phyloP scores from a whole-genome alignment of 805 yeast genomes.

The Dipodascus geniculatus region DNA sequence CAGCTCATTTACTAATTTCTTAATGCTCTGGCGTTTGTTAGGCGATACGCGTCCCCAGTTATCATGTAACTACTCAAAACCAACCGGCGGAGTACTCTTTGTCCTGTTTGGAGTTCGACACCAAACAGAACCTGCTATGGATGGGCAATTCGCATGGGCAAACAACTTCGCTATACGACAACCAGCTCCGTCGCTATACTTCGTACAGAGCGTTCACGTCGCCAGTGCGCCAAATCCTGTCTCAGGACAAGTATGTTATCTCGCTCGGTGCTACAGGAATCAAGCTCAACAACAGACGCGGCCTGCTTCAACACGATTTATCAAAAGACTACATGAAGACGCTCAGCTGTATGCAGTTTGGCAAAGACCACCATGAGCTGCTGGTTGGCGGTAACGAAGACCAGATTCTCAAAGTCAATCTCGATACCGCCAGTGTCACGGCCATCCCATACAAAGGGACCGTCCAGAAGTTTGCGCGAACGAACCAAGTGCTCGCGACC shows the following conservation, averaged over 20 bases:
- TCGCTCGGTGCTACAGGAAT: constrained; percentile 42
- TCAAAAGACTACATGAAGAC: constrained; percentile 19
- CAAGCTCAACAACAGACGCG: constrained; percentile 45
- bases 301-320: constrained; percentile 32
- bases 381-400: constrained; percentile 23
- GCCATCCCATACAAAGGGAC: constrained; percentile 15
- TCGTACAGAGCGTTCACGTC: constrained; percentile 41
- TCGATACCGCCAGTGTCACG: constrained; percentile 26
- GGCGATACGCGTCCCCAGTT: constrained; percentile 1
- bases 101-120: constrained; percentile 46
- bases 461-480: constrained; percentile 22
- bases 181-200: constrained; percentile 43
- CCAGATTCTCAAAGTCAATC: constrained; percentile 23
- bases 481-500: constrained; percentile 22
- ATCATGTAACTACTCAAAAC: background rate
- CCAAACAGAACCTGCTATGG: constrained; percentile 71
- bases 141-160: constrained; percentile 52
- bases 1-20: background rate
- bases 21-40: background rate
- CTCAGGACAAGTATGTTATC: constrained; percentile 46
- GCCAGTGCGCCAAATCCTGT: constrained; percentile 40
- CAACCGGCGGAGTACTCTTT: background rate
- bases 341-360: constrained; percentile 18
- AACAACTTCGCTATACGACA: constrained; percentile 33
- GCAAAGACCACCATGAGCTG: constrained; percentile 23